A percentile compares a stretch with the other conserved stretches of the same genome.
Conservation (phyloP, 805 yeast species). For the Ogataea trehalophila region DNA sequence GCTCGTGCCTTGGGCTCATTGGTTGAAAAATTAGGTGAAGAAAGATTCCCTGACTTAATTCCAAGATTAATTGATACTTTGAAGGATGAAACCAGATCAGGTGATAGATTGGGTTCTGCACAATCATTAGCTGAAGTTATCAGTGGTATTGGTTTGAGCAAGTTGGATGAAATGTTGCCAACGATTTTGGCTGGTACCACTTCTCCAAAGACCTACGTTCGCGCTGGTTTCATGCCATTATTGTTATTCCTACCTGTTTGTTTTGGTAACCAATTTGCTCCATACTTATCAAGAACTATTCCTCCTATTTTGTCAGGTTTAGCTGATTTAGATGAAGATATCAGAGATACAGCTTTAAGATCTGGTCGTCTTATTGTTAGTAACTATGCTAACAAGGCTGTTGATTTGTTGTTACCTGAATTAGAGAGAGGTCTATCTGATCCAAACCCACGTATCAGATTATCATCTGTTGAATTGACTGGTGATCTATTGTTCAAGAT, state of each 20-base stretch:
- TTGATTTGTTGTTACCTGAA: constrained; percentile 90
- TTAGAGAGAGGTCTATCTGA: constrained; percentile 86
- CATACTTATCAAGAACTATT: constrained; percentile 77
- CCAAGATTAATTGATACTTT: constrained; percentile 73
- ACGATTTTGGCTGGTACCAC: constrained; percentile 66
- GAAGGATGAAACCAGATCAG: constrained; percentile 71
- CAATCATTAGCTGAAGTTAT: constrained; percentile 94
- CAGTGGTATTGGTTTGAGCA: constrained; percentile 82
- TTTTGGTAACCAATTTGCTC: constrained; percentile 87
- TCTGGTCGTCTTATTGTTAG: constrained; percentile 90
- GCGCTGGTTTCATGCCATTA: constrained; percentile 92
- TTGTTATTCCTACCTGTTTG: constrained; percentile 88
- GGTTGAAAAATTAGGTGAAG: constrained; percentile 95
- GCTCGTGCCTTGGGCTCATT: constrained; percentile 95
- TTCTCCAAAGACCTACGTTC: constrained; percentile 60
- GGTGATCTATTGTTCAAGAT: constrained; percentile 94
- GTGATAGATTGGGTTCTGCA: constrained; percentile 95
- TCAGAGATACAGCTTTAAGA: constrained; percentile 84
- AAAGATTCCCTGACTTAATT: constrained; percentile 86
- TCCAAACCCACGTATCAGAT: constrained; percentile 76
- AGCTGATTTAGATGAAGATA: constrained; percentile 83
- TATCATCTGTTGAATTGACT: constrained; percentile 89
- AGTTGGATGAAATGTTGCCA: constrained; percentile 87
- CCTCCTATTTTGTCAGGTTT: constrained; percentile 90
- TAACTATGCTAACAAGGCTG: constrained; percentile 88